Evolutionary conservation across 768 basidiomycete species (phyloP).

Genomic region (Mycena galericulata): DNA sequence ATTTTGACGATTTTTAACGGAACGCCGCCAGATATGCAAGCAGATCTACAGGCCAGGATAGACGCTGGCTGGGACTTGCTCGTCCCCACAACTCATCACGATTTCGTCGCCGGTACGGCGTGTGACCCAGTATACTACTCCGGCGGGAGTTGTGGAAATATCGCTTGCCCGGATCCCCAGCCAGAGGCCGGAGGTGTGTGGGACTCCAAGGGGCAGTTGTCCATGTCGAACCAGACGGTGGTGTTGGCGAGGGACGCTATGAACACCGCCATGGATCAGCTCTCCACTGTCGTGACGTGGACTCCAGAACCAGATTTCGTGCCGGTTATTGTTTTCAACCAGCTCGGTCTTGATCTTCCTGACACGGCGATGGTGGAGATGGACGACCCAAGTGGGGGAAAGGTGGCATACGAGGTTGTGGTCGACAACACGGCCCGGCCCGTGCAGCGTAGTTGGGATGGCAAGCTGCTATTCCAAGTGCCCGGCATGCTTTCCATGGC

Average conservation of each 20-base stretch:
- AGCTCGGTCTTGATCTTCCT: constrained; percentile 16
- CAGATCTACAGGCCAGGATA: constrained; percentile 3
- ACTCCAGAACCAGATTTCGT: constrained; percentile 3
- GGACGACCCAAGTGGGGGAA: constrained; percentile 10
- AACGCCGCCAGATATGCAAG: constrained; percentile 2
- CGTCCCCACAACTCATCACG: constrained; percentile 17
- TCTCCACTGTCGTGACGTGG: constrained; percentile 4
- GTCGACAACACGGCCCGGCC: not conserved
- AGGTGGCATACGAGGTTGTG: constrained; percentile 2
- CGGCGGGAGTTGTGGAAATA: not conserved
- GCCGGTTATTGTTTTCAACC: constrained; percentile 21
- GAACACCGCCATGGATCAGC: constrained; percentile 6
- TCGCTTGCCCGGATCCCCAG: not conserved
- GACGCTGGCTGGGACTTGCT: constrained; percentile 2
- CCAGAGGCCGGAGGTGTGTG: not conserved
- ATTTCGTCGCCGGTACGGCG: constrained; percentile 14
- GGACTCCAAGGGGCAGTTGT: constrained; percentile 12
- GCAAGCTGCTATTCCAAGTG: constrained; percentile 19
- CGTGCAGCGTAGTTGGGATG: constrained; percentile 14
- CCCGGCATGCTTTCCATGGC: constrained; percentile 16
- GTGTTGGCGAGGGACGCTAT: constrained; percentile 12
- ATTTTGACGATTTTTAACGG: constrained; percentile 6
- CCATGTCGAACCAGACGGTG: constrained; percentile 17
- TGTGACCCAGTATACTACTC: not conserved
- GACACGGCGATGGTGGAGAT: constrained; percentile 18